Percentiles rank a stretch among this genome's conserved stretches.
Evolutionary conservation across 805 yeast species (phyloP).

Genomic region (Saturnispora halmiae): DNA sequence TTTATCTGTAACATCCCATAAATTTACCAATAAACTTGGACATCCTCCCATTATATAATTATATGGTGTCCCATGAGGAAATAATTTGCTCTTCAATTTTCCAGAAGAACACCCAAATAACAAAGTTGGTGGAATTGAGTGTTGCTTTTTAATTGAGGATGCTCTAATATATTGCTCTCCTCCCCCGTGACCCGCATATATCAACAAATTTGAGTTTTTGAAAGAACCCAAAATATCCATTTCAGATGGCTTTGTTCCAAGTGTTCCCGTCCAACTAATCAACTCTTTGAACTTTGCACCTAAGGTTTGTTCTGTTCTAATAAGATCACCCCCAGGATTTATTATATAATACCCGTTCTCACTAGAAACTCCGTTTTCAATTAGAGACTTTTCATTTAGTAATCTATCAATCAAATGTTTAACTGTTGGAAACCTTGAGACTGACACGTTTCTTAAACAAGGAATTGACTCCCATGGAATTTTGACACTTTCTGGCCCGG

Average conservation of each 20-base stretch:
- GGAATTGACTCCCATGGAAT: conserved; percentile 90
- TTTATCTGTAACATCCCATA: conserved; percentile 97
- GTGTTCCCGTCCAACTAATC: conserved; percentile 43
- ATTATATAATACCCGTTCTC: conserved; percentile 50
- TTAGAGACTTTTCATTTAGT: conserved; percentile 13
- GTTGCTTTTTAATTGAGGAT: conserved; percentile 38
- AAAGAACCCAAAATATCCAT: conserved; percentile 39
- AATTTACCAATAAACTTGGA: conserved; percentile 72
- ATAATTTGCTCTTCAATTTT: conserved; percentile 43
- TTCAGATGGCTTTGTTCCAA: conserved; percentile 53
- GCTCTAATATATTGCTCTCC: conserved; percentile 76
- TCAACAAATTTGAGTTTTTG: conserved; percentile 38
- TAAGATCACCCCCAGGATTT: conserved; percentile 77
- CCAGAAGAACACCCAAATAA: conserved; percentile 92
- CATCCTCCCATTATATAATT: conserved; percentile 74
- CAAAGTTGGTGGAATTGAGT: conserved; percentile 47
- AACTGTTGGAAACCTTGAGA: conserved; percentile 70
- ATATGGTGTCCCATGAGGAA: conserved; percentile 67
- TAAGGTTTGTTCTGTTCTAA: conserved; percentile 54
- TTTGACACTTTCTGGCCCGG: conserved; percentile 53
- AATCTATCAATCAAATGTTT: conserved; percentile 34
- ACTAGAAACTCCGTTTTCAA: conserved; percentile 18
- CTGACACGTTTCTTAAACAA: conserved; percentile 42
- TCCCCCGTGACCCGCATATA: conserved; percentile 93
- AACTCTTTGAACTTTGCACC: conserved; percentile 32